phyloP scores from a whole-genome alignment of 2,329 filamentous ascomycete species.

The Aspergillus viridinutans region DNA sequence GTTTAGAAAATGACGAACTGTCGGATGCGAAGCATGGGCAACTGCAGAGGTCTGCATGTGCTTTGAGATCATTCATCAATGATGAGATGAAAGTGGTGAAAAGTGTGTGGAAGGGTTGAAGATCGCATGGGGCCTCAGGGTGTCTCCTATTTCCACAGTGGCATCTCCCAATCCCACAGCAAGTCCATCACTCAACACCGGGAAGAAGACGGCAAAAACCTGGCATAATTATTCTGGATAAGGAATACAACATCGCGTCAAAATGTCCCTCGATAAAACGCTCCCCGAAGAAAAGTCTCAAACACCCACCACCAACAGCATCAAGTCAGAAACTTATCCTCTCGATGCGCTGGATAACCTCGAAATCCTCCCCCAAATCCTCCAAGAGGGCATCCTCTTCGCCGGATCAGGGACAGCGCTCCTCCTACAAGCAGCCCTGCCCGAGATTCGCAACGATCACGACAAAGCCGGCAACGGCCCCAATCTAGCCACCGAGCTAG shows the following conservation, averaged over 20 bases:
- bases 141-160: background rate
- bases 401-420: conserved; percentile 32
- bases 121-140: background rate
- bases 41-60: background rate
- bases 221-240: background rate
- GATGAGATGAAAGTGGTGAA: background rate
- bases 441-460: conserved; percentile 19
- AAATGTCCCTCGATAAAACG: conserved; percentile 10
- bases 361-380: conserved; percentile 33
- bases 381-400: conserved; percentile 34
- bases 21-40: background rate
- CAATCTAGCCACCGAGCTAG: conserved; percentile 26
- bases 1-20: background rate
- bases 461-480: conserved; percentile 5
- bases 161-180: background rate
- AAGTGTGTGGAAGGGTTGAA: background rate
- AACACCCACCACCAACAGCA: conserved; percentile 1
- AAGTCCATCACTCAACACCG: background rate
- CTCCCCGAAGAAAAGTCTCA: conserved; percentile 8
- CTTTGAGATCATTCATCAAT: background rate
- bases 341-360: conserved; percentile 29
- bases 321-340: conserved; percentile 13
- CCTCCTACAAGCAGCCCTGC: conserved; percentile 32
- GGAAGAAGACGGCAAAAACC: background rate
- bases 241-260: background rate